Evolutionary conservation across 2,329 filamentous ascomycete species (phyloP).

Genomic region (Colletotrichum phormii): DNA sequence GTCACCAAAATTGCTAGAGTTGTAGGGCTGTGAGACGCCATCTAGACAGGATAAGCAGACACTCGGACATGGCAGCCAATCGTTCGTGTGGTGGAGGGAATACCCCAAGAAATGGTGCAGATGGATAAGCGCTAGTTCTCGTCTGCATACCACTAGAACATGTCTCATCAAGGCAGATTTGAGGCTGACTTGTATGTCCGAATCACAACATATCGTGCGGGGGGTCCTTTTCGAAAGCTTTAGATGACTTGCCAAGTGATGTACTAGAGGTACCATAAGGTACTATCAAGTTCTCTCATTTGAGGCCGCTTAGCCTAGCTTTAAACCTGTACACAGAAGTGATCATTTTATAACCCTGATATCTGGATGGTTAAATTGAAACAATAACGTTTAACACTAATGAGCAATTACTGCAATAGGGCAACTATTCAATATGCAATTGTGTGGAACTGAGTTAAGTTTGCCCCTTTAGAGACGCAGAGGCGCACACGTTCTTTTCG

Average conservation of each 20-base stretch:
- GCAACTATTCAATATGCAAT: too few species aligned
- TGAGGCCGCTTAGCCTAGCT: too few species aligned
- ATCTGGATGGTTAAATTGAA: too few species aligned
- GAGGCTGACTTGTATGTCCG: not conserved
- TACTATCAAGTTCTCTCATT: too few species aligned
- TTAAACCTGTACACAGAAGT: too few species aligned
- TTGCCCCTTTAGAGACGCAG: too few species aligned
- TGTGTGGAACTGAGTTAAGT: too few species aligned
- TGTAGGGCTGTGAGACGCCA: not conserved
- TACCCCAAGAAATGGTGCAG: not conserved
- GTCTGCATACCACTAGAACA: not conserved
- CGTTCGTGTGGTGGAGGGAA: not conserved
- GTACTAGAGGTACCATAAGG: too few species aligned
- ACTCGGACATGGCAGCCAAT: not conserved
- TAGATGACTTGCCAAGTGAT: not conserved
- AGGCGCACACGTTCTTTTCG: too few species aligned
- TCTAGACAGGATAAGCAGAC: not conserved
- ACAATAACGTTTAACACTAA: too few species aligned
- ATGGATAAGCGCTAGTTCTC: not conserved
- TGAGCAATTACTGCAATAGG: too few species aligned
- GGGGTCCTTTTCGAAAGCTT: not conserved
- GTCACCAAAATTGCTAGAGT: not conserved
- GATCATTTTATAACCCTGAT: too few species aligned
- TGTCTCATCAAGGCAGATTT: not conserved
- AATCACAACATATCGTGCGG: not conserved